phyloP scores from a whole-genome alignment of 2,329 filamentous ascomycete genomes.

The Dendryphion nanum region DNA sequence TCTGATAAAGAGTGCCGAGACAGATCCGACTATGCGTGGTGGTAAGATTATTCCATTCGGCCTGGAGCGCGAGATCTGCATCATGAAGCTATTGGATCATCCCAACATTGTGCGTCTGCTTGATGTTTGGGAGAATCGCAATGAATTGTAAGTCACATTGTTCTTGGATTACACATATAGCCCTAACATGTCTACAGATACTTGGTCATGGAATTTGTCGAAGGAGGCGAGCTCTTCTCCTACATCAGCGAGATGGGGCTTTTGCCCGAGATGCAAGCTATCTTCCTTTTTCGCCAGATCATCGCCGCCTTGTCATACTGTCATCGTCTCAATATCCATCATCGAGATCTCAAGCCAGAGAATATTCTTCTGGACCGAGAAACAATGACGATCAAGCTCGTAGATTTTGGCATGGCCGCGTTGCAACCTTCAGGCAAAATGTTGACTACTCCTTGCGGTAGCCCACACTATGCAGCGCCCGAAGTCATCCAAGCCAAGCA shows the following conservation, averaged over 20 bases:
- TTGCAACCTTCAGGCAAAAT: conserved; percentile 77
- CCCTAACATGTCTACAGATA: conserved; percentile 60
- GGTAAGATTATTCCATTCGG: conserved; percentile 78
- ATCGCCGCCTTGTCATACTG: conserved; percentile 90
- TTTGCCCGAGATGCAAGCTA: conserved; percentile 75
- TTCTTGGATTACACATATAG: neutral
- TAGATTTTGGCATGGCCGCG: conserved; percentile 97
- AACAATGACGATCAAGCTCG: conserved; percentile 77
- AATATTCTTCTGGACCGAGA: conserved; percentile 83
- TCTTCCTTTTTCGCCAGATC: conserved; percentile 89
- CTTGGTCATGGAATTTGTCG: conserved; percentile 88
- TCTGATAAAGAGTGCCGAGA: conserved; percentile 70
- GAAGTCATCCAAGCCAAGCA: conserved; percentile 76
- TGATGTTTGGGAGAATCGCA: conserved; percentile 96
- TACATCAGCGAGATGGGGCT: conserved; percentile 74
- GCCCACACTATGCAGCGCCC: conserved; percentile 93
- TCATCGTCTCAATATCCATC: conserved; percentile 91
- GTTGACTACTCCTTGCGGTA: conserved; percentile 88
- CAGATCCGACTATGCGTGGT: conserved; percentile 54
- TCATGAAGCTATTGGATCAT: conserved; percentile 95
- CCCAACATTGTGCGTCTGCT: conserved; percentile 91
- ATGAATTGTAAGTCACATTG: conserved; percentile 73
- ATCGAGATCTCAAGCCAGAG: conserved; percentile 94
- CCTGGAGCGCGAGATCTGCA: conserved; percentile 91
- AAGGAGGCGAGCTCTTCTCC: conserved; percentile 80